phyloP scores from a whole-genome alignment of 345 rosid genomes.

The Arabidopsis arenosa region DNA sequence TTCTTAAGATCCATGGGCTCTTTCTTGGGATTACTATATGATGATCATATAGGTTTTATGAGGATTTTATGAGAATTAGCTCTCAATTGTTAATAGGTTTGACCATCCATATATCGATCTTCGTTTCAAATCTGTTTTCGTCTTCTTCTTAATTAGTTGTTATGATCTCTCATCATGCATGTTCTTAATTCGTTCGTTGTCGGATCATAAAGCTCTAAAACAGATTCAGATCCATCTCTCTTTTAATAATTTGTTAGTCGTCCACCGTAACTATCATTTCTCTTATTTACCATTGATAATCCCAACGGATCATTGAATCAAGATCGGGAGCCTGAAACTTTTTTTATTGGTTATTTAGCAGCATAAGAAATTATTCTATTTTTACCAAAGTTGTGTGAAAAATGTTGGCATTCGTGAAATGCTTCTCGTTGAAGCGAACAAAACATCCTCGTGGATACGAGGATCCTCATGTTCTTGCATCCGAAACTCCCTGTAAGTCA shows the following conservation, averaged over 20 bases:
- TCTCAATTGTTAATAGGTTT: too few species aligned
- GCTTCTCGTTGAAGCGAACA: conserved; percentile 56
- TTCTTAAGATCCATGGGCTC: too few species aligned
- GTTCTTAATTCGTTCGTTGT: not conserved
- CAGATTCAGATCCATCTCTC: conserved; percentile 2
- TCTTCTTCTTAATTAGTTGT: too few species aligned
- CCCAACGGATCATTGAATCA: conserved; percentile 8
- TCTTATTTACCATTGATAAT: conserved; percentile 6
- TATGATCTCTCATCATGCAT: too few species aligned
- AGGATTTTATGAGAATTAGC: too few species aligned
- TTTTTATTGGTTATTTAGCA: not conserved
- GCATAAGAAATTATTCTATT: not conserved
- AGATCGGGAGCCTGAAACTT: not conserved
- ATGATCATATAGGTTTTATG: too few species aligned
- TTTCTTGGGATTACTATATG: too few species aligned
- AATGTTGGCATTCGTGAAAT: conserved; percentile 56
- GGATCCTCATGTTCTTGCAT: conserved; percentile 66
- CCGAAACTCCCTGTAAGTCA: conserved; percentile 82
- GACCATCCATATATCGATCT: too few species aligned
- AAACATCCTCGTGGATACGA: conserved; percentile 49
- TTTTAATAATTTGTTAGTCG: not conserved
- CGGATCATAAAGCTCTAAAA: conserved; percentile 8
- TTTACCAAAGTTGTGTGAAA: not conserved
- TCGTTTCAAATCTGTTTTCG: too few species aligned
- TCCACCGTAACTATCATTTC: conserved; percentile 10